phyloP scores from a whole-genome alignment of 192 early-diverging fungal genomes.

The Phycomyces blakesleeanus region DNA sequence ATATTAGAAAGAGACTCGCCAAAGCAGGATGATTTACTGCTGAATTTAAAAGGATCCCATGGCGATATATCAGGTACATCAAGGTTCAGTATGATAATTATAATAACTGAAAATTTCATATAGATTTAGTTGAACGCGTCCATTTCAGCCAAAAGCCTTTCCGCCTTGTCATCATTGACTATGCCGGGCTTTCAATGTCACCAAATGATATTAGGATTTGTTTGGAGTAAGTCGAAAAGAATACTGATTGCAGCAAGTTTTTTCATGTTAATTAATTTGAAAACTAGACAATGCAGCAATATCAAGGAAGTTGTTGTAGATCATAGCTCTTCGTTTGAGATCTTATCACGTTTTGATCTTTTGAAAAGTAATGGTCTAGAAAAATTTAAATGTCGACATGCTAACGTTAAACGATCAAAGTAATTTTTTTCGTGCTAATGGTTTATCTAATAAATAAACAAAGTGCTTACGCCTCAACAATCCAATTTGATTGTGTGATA shows the following conservation, averaged over 20 bases:
- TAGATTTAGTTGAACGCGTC: slow-evolving; percentile 7
- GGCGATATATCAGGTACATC: slow-evolving; percentile 8
- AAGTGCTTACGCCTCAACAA: neutral
- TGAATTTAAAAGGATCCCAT: slow-evolving; percentile 10
- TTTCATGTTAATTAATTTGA: slow-evolving; percentile 8
- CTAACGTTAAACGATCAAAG: slow-evolving; percentile 7
- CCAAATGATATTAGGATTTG: neutral
- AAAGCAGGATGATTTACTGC: slow-evolving; percentile 8
- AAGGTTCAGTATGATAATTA: slow-evolving; percentile 8
- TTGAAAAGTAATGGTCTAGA: slow-evolving; percentile 5
- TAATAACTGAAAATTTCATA: slow-evolving; percentile 6
- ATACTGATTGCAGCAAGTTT: slow-evolving; percentile 7
- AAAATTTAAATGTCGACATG: slow-evolving; percentile 9
- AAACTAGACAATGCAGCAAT: slow-evolving; percentile 6
- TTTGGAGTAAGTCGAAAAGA: slow-evolving; percentile 4
- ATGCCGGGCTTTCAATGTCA: slow-evolving; percentile 1
- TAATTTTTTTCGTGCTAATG: slow-evolving; percentile 8
- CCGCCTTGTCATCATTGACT: slow-evolving; percentile 3
- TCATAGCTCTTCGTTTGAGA: slow-evolving; percentile 7
- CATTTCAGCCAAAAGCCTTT: slow-evolving; percentile 10
- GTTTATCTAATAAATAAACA: slow-evolving; percentile 1
- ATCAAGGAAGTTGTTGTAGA: slow-evolving; percentile 10
- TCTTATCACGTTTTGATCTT: slow-evolving; percentile 11
- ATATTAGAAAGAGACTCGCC: slow-evolving; percentile 11
- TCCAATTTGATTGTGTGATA: slow-evolving; percentile 1